Evolutionary conservation across 495 filamentous ascomycete genomes (phyloP).

Genomic region (Amphirosellinia nigrospora): DNA sequence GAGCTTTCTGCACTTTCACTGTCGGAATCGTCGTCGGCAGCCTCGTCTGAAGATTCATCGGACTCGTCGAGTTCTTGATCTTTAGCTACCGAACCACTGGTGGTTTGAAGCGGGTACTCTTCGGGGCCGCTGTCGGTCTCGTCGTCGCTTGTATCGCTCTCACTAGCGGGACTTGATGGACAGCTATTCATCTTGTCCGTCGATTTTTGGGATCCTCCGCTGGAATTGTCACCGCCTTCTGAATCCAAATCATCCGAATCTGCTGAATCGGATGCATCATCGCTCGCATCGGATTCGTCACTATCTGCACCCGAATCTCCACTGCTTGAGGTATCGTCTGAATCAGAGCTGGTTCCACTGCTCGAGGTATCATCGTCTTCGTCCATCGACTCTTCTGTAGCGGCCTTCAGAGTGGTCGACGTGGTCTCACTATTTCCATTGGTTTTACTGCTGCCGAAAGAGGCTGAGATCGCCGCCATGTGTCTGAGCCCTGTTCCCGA

Average conservation of each 20-base stretch:
- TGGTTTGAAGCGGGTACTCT: slow-evolving; percentile 7
- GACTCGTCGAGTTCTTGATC: not conserved
- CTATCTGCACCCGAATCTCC: not conserved
- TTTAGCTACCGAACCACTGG: not conserved
- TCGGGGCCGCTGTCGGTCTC: slow-evolving; percentile 35
- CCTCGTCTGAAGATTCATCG: slow-evolving; percentile 12
- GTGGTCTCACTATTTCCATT: slow-evolving; percentile 37
- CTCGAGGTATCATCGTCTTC: slow-evolving; percentile 40
- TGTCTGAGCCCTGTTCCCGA: slow-evolving; percentile 47
- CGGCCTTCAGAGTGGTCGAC: slow-evolving; percentile 35
- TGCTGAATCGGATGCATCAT: slow-evolving; percentile 25
- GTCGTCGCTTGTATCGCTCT: slow-evolving; percentile 25
- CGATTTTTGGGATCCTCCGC: slow-evolving; percentile 9
- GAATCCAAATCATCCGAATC: slow-evolving; percentile 35
- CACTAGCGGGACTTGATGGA: slow-evolving; percentile 22
- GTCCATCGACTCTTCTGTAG: slow-evolving; percentile 42
- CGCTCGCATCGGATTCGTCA: slow-evolving; percentile 21
- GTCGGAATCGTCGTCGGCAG: slow-evolving; percentile 5
- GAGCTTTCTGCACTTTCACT: not conserved
- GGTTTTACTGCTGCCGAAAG: slow-evolving; percentile 32
- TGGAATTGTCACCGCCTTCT: slow-evolving; percentile 27
- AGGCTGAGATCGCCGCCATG: slow-evolving; percentile 44
- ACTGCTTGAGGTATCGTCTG: slow-evolving; percentile 14
- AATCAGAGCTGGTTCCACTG: slow-evolving; percentile 28
- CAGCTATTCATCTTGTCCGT: slow-evolving; percentile 17